Evolutionary conservation across 768 basidiomycete genomes (phyloP).

Genomic region (Termitomyces eurrhizus): DNA sequence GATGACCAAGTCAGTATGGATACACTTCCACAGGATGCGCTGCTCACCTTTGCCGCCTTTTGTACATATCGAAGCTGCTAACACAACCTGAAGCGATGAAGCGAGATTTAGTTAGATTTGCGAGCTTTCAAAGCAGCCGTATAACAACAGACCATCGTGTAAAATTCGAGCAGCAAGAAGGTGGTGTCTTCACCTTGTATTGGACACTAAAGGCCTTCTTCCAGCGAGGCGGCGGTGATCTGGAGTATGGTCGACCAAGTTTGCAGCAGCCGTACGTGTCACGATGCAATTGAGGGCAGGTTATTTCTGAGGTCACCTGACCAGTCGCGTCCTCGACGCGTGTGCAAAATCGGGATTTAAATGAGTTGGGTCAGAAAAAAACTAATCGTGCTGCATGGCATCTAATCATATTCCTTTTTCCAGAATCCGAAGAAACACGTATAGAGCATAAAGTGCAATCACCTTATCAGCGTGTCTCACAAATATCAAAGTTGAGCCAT

Average conservation of each 20-base stretch:
- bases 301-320: constrained; percentile 3
- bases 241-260: background rate
- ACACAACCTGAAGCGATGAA: constrained; percentile 62
- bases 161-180: background rate
- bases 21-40: background rate
- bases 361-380: too few relatives aligned
- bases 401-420: too few relatives aligned
- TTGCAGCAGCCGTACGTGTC: constrained; percentile 6
- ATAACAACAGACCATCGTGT: constrained; percentile 10
- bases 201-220: background rate
- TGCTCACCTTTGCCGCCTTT: constrained; percentile 85
- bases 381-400: too few relatives aligned
- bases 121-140: background rate
- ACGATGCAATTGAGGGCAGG: constrained; percentile 3
- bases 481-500: too few relatives aligned
- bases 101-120: constrained; percentile 3
- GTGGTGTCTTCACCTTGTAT: background rate
- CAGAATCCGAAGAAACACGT: too few relatives aligned
- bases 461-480: too few relatives aligned
- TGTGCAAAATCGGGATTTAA: background rate
- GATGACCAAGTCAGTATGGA: background rate
- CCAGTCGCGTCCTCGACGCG: background rate
- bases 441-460: too few relatives aligned
- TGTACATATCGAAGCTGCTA: constrained; percentile 93
- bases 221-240: background rate